Percentiles rank a stretch among this genome's conserved stretches.
These are phyloP conservation scores for Grosmannia serpens DNA, from an alignment of 2,329 filamentous ascomycete species.

Conservation along the genomic window DNA sequence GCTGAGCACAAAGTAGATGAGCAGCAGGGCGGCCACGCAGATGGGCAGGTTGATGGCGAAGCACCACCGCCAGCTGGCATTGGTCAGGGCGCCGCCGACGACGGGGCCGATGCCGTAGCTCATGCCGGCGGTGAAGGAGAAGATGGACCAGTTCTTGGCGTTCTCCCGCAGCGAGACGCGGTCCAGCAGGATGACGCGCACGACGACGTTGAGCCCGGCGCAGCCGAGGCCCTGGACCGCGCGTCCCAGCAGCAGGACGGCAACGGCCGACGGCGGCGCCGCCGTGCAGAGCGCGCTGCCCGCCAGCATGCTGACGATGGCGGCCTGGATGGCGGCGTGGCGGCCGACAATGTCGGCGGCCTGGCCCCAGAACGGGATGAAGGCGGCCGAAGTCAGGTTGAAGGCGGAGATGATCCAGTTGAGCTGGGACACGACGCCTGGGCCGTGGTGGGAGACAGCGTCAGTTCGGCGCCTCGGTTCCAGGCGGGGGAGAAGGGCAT, in stretches of 20 bases:
- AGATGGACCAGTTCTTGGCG: conserved; percentile 49
- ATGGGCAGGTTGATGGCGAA: conserved; percentile 54
- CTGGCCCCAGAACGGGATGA: conserved; percentile 55
- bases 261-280: conserved; percentile 40
- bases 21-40: conserved; percentile 35
- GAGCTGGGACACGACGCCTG: conserved; percentile 42
- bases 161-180: conserved; percentile 51
- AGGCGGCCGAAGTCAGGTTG: conserved; percentile 54
- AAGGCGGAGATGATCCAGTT: conserved; percentile 63
- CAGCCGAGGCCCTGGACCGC: conserved; percentile 51
- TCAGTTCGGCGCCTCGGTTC: background rate
- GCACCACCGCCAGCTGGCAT: conserved; percentile 52
- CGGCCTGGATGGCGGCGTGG: conserved; percentile 43
- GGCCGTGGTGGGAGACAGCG: background rate
- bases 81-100: conserved; percentile 44
- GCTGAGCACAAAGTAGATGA: conserved; percentile 45
- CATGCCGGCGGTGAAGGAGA: conserved; percentile 47
- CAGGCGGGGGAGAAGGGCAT: background rate
- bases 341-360: conserved; percentile 55
- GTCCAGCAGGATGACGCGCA: conserved; percentile 53
- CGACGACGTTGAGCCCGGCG: conserved; percentile 48
- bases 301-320: conserved; percentile 44
- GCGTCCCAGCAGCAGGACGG: conserved; percentile 49
- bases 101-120: conserved; percentile 51
- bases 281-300: conserved; percentile 52